These are phyloP conservation scores for Claviceps pusilla DNA, from an alignment of 2,329 filamentous ascomycete genomes.

Conservation along the genomic window DNA sequence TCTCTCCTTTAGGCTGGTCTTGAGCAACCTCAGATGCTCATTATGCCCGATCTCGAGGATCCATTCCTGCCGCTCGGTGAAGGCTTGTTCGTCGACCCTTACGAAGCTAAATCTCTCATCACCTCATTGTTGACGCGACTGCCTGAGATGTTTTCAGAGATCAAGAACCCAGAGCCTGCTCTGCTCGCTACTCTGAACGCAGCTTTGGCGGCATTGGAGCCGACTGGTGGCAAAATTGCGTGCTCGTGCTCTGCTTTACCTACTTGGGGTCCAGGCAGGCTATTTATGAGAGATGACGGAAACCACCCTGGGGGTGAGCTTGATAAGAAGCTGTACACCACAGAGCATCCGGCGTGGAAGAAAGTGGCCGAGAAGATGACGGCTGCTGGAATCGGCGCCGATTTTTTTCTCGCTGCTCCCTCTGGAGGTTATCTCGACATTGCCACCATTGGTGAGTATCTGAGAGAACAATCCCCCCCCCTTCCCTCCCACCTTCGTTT, in stretches of 20 bases:
- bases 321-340: conserved; percentile 81
- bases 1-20: conserved; percentile 43
- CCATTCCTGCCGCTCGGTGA: conserved; percentile 87
- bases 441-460: conserved; percentile 61
- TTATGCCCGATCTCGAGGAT: conserved; percentile 95
- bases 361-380: conserved; percentile 81
- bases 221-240: conserved; percentile 83
- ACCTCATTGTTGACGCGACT: conserved; percentile 71
- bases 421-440: conserved; percentile 85
- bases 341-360: conserved; percentile 77
- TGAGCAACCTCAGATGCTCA: conserved; percentile 89
- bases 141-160: conserved; percentile 69
- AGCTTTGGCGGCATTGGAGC: conserved; percentile 65
- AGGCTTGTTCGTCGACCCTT: conserved; percentile 85
- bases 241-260: conserved; percentile 78
- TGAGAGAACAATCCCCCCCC: not conserved
- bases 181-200: conserved; percentile 73
- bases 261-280: conserved; percentile 75
- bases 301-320: conserved; percentile 75
- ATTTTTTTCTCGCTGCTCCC: conserved; percentile 89
- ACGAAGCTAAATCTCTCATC: conserved; percentile 77
- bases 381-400: conserved; percentile 68
- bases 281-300: conserved; percentile 77
- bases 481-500: too few species aligned
- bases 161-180: conserved; percentile 85